Conservation (phyloP, 2,329 filamentous ascomycete species). For the Neofusicoccum cordaticola region DNA sequence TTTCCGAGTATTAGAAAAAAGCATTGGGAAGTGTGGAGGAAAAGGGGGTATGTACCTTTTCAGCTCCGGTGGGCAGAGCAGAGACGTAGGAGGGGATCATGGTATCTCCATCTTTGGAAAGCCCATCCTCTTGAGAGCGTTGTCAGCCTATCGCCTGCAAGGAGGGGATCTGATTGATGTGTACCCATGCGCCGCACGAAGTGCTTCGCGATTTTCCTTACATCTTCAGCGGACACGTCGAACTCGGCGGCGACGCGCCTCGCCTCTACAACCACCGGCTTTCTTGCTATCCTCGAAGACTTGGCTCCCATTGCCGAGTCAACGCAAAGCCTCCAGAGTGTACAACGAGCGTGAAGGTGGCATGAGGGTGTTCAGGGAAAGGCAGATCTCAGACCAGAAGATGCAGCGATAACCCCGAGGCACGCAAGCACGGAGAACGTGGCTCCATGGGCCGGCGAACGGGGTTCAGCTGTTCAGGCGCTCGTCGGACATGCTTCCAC, state of each 20-base stretch:
- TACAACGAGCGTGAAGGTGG: background rate
- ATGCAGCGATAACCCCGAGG: background rate
- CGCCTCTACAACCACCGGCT: slow-evolving; percentile 4
- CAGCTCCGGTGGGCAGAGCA: background rate
- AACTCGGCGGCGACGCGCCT: slow-evolving; percentile 11
- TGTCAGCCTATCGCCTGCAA: background rate
- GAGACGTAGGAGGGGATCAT: slow-evolving; percentile 12
- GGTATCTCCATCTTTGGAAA: slow-evolving; percentile 11
- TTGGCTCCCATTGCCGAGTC: slow-evolving; percentile 9
- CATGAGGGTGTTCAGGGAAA: background rate
- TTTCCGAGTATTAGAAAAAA: background rate
- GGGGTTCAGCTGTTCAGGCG: background rate
- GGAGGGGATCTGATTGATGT: background rate
- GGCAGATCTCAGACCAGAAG: background rate
- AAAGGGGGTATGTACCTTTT: background rate
- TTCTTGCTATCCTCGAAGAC: slow-evolving; percentile 7
- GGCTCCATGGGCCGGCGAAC: background rate
- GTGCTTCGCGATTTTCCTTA: background rate
- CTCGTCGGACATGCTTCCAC: background rate
- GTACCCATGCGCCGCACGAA: slow-evolving; percentile 12
- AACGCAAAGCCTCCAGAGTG: background rate
- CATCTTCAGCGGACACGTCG: slow-evolving; percentile 1
- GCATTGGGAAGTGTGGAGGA: background rate
- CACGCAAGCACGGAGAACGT: background rate
- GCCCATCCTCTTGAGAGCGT: background rate